These are phyloP conservation scores for Kodamaea derodonti DNA, from an alignment of 1,139 yeast genomes.

Conservation along the genomic window DNA sequence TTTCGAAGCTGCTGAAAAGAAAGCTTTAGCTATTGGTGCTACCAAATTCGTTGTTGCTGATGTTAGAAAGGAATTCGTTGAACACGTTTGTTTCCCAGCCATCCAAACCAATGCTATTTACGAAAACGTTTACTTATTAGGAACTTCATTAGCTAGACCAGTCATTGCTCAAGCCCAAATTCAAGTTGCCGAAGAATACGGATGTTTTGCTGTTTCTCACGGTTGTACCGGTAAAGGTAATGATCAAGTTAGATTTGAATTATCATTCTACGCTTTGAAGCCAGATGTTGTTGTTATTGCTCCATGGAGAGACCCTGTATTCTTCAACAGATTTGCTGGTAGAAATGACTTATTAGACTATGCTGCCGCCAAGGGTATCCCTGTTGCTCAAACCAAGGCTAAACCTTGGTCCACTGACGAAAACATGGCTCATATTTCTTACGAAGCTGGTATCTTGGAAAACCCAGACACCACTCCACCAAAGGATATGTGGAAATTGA, in stretches of 20 bases:
- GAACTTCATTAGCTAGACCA: conserved; percentile 97
- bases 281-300: conserved; percentile 97
- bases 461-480: conserved; percentile 99
- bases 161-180: conserved; percentile 98
- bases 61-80: conserved; percentile 91
- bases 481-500: conserved; percentile 99
- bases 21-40: conserved; percentile 96
- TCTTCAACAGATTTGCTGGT: conserved; percentile 95
- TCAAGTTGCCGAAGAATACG: conserved; percentile 92
- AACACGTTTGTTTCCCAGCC: conserved; percentile 92
- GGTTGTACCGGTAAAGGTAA: conserved; percentile 99
- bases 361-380: conserved; percentile 86
- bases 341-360: conserved; percentile 93
- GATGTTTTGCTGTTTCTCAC: conserved; percentile 97
- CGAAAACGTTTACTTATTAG: conserved; percentile 92
- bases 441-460: conserved; percentile 98
- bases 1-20: conserved; percentile 93
- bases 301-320: conserved; percentile 97
- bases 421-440: conserved; percentile 97
- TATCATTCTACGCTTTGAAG: conserved; percentile 93
- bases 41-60: conserved; percentile 91
- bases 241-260: conserved; percentile 97
- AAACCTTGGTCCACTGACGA: conserved; percentile 99
- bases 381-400: conserved; percentile 95
- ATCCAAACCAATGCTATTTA: conserved; percentile 95